These are phyloP conservation scores for Trichoderma sp. DNA, from an alignment of 2,329 filamentous ascomycete genomes.

Conservation along the genomic window DNA sequence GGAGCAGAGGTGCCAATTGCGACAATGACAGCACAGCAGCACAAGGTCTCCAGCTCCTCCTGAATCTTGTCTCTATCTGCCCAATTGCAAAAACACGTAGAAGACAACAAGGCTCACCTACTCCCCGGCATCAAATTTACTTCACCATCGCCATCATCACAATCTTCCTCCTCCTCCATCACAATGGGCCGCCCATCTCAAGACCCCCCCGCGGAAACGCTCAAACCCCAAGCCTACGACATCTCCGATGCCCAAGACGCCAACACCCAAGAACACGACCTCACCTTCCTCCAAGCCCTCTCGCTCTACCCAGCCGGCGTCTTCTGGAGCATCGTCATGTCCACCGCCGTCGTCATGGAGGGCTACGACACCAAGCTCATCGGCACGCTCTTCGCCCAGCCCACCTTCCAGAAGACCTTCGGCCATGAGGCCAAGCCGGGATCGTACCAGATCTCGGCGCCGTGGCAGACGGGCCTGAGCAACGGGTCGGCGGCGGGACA, in stretches of 20 bases:
- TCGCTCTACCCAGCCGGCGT: slow-evolving; percentile 35
- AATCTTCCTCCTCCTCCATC: background rate
- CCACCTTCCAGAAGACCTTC: slow-evolving; percentile 8
- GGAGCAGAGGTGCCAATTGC: background rate
- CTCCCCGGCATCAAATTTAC: background rate
- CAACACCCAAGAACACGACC: background rate
- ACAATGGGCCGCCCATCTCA: background rate
- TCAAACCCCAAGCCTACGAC: background rate
- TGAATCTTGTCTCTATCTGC: background rate
- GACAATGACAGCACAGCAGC: background rate
- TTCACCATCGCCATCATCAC: background rate
- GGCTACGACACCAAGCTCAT: slow-evolving; percentile 38
- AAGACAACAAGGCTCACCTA: too few species aligned
- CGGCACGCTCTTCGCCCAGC: slow-evolving; percentile 37
- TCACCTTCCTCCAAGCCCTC: slow-evolving; percentile 26
- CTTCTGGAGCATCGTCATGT: slow-evolving; percentile 36
- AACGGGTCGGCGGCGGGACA: slow-evolving; percentile 45
- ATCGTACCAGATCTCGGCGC: slow-evolving; percentile 39
- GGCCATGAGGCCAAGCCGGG: slow-evolving; percentile 2
- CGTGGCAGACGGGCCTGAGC: slow-evolving; percentile 49
- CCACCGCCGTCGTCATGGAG: slow-evolving; percentile 42
- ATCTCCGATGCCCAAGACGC: slow-evolving; percentile 5
- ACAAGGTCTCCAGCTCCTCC: background rate
- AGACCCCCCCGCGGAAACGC: background rate
- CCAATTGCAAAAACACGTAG: background rate